A percentile compares a stretch with the other conserved stretches of the same genome.
These are phyloP conservation scores for Lathyrus oleraceus DNA, from an alignment of 306 rosid genomes.

Conservation along the genomic window DNA sequence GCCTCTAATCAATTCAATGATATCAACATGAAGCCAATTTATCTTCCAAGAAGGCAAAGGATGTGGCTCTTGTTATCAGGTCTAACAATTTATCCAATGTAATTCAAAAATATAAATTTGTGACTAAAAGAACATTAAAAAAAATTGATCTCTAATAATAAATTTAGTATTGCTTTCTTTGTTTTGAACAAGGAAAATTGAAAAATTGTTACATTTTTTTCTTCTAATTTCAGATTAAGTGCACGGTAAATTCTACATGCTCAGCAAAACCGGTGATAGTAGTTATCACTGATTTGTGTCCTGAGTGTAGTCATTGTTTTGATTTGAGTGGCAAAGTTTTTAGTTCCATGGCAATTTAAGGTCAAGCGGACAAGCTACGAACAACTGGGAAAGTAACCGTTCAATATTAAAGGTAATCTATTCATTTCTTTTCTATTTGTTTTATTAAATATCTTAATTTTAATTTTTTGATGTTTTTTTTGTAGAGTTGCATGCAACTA, in stretches of 20 bases:
- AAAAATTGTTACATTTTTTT: too few relatives aligned
- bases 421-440: background rate
- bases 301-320: too few relatives aligned
- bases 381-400: constrained; percentile 52
- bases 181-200: too few relatives aligned
- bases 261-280: too few relatives aligned
- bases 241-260: too few relatives aligned
- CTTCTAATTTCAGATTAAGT: too few relatives aligned
- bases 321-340: constrained; percentile 82
- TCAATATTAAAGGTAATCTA: constrained; percentile 57
- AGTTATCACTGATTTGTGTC: too few relatives aligned
- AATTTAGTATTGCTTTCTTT: too few relatives aligned
- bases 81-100: constrained; percentile 7
- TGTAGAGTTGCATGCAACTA: constrained; percentile 61
- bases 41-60: constrained; percentile 59
- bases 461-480: background rate
- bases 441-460: too few relatives aligned
- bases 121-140: too few relatives aligned
- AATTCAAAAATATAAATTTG: too few relatives aligned
- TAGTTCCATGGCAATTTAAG: constrained; percentile 75
- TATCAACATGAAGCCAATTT: constrained; percentile 65
- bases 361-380: constrained; percentile 48
- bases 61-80: constrained; percentile 32
- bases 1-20: background rate
- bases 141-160: too few relatives aligned